Conservation (phyloP, 2,329 filamentous ascomycete genomes). For the Scedosporium dehoogii region DNA sequence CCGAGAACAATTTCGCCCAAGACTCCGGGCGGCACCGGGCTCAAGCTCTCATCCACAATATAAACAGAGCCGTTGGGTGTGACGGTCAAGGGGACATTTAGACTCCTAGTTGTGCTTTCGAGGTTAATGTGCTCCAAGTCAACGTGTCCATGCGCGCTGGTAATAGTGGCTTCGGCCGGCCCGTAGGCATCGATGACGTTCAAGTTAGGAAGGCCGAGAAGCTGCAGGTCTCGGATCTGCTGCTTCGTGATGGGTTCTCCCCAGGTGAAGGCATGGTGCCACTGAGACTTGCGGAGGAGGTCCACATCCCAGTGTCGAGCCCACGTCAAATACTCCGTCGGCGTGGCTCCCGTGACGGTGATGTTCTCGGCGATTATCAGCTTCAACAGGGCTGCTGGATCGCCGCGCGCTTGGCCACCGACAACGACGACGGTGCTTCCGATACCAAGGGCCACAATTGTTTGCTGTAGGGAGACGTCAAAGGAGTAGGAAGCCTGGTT, state of each 20-base stretch:
- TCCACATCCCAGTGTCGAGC: constrained; percentile 12
- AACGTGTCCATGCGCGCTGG: not conserved
- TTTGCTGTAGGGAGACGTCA: constrained; percentile 29
- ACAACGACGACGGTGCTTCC: constrained; percentile 27
- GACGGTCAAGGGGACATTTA: not conserved
- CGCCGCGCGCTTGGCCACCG: constrained; percentile 18
- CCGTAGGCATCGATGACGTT: constrained; percentile 17
- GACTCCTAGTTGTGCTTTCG: not conserved
- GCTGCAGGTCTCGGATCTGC: constrained; percentile 5
- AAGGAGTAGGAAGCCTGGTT: constrained; percentile 30
- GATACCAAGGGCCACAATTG: constrained; percentile 22
- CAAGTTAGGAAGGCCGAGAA: constrained; percentile 3
- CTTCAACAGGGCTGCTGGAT: constrained; percentile 23
- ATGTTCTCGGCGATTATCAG: constrained; percentile 25
- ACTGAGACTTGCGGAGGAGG: constrained; percentile 10
- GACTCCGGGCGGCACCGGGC: constrained; percentile 10
- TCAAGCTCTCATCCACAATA: constrained; percentile 25
- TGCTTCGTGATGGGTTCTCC: constrained; percentile 18
- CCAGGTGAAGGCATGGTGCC: constrained; percentile 11
- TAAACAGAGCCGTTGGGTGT: constrained; percentile 25
- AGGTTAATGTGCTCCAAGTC: not conserved
- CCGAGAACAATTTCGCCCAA: constrained; percentile 15
- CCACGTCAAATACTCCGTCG: constrained; percentile 29
- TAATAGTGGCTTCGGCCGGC: constrained; percentile 15
- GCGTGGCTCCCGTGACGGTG: constrained; percentile 26